A percentile compares a stretch with the other conserved stretches of the same genome.
These are phyloP conservation scores for Cercospora citrullina DNA, from an alignment of 2,329 filamentous ascomycete genomes.

Conservation along the genomic window DNA sequence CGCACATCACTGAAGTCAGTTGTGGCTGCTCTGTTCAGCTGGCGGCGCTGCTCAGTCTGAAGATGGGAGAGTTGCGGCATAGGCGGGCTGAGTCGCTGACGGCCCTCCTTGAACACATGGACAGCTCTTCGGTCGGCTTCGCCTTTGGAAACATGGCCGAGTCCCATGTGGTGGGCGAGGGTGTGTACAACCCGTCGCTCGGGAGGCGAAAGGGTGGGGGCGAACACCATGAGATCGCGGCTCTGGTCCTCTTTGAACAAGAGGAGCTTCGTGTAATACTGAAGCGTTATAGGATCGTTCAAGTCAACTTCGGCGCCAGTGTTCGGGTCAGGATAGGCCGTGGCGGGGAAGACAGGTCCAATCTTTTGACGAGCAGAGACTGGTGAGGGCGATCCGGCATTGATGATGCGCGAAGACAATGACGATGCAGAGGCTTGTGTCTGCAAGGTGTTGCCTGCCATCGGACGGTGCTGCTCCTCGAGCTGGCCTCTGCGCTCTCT, in stretches of 20 bases:
- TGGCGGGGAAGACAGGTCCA: conserved; percentile 36
- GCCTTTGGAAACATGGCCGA: conserved; percentile 88
- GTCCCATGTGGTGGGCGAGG: conserved; percentile 88
- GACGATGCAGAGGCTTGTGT: conserved; percentile 86
- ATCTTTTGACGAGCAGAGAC: conserved; percentile 60
- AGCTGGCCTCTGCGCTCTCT: conserved; percentile 91
- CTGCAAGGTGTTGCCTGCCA: conserved; percentile 65
- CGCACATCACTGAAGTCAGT: conserved; percentile 89
- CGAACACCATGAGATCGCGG: conserved; percentile 81
- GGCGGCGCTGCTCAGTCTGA: conserved; percentile 76
- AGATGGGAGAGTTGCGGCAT: conserved; percentile 66
- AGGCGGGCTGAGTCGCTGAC: conserved; percentile 60
- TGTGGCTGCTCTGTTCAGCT: conserved; percentile 89
- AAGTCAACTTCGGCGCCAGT: conserved; percentile 69
- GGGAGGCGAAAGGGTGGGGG: conserved; percentile 73
- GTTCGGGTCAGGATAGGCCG: conserved; percentile 24
- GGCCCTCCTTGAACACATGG: conserved; percentile 75
- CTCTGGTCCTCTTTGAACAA: conserved; percentile 80
- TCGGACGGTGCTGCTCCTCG: conserved; percentile 90
- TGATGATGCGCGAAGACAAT: conserved; percentile 58
- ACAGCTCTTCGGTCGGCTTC: conserved; percentile 85
- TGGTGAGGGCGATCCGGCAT: conserved; percentile 63
- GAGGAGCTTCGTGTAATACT: conserved; percentile 86
- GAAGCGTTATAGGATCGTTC: conserved; percentile 83
- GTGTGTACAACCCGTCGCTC: conserved; percentile 91